Percentiles rank a stretch among this genome's conserved stretches.
Evolutionary conservation across 441 rosid species (phyloP).

Genomic region (Metrosideros polymorpha): DNA sequence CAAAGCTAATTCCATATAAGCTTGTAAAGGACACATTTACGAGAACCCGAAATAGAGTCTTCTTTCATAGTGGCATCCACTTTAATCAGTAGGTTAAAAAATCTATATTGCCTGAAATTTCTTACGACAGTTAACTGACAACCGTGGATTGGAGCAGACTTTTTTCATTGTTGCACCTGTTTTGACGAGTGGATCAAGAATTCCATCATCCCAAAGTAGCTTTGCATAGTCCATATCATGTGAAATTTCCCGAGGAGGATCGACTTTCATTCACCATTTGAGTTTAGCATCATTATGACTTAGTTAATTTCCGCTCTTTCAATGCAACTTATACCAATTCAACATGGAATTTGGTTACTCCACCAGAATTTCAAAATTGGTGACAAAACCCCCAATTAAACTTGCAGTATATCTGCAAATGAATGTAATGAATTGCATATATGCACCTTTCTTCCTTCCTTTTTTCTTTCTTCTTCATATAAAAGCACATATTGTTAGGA

Average conservation of each 20-base stretch:
- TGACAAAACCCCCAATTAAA: not conserved
- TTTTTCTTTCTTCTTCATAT: not conserved
- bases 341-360: not conserved
- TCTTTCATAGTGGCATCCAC: not conserved
- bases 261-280: not conserved
- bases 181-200: not conserved
- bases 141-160: not conserved
- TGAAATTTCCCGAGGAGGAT: not conserved
- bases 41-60: not conserved
- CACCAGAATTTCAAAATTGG: not conserved
- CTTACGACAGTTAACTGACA: not conserved
- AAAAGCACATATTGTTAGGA: not conserved
- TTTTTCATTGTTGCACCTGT: not conserved
- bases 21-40: not conserved
- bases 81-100: not conserved
- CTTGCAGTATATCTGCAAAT: not conserved
- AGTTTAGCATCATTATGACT: not conserved
- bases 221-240: rapidly evolving
- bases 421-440: not conserved
- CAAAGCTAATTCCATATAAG: not conserved
- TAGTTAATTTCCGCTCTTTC: not conserved
- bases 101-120: rapidly evolving
- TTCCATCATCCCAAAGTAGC: not conserved
- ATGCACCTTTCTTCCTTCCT: not conserved
- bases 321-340: not conserved